Evolutionary conservation across 345 rosid species (phyloP).

Genomic region (Physaria fendleri): DNA sequence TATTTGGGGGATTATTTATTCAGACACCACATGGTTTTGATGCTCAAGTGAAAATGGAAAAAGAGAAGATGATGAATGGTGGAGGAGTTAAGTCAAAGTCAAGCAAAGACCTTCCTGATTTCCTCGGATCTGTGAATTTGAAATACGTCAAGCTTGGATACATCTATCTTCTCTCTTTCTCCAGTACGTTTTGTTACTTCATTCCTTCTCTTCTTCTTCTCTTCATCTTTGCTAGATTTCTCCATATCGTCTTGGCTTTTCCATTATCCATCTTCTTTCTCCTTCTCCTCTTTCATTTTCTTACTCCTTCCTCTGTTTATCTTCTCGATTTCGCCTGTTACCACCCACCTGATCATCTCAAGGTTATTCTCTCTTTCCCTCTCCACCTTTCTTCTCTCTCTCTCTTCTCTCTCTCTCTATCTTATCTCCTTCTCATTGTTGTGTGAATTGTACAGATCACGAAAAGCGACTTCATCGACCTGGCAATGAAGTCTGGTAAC

Average conservation of each 20-base stretch:
- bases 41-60: conserved; percentile 28
- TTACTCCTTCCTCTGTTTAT: conserved; percentile 40
- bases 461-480: conserved; percentile 45
- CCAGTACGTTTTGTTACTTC: conserved; percentile 24
- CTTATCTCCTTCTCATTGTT: conserved; percentile 10
- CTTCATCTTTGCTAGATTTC: conserved; percentile 28
- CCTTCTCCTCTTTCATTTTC: conserved; percentile 33
- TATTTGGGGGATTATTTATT: conserved; percentile 11
- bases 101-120: conserved; percentile 40
- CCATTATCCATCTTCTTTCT: conserved; percentile 28
- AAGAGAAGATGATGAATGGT: conserved; percentile 45
- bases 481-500: conserved; percentile 51
- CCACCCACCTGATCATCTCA: conserved; percentile 55
- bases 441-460: conserved; percentile 38
- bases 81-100: conserved; percentile 46
- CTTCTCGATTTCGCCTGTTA: conserved; percentile 61
- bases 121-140: conserved; percentile 45
- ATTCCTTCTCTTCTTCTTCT: conserved; percentile 32
- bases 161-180: conserved; percentile 46
- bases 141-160: conserved; percentile 60
- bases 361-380: conserved; percentile 41
- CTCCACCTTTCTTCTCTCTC: not conserved
- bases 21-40: conserved; percentile 7
- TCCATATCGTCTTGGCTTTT: conserved; percentile 28
- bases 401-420: not conserved